phyloP scores from a whole-genome alignment of 345 rosid genomes.

The Rhodamnia rubescens region DNA sequence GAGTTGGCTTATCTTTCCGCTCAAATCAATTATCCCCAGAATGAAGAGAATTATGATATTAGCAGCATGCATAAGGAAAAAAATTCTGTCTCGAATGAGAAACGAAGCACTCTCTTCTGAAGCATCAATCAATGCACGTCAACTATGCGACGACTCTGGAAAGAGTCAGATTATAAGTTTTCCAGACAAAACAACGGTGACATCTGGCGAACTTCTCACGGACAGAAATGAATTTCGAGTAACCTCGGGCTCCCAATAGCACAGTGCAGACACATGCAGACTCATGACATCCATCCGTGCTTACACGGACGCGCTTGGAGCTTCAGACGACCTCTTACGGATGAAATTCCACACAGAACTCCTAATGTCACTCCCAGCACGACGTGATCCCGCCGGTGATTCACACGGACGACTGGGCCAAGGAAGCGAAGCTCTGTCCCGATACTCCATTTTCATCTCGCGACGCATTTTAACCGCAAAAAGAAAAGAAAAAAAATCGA shows the following conservation, averaged over 20 bases:
- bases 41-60: not conserved
- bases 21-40: not conserved
- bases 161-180: not conserved
- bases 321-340: not conserved
- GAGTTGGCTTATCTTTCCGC: not conserved
- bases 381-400: not conserved
- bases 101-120: not conserved
- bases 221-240: not conserved
- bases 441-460: not conserved
- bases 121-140: not conserved
- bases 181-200: not conserved
- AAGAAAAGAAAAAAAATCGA: rapidly evolving
- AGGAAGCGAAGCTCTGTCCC: not conserved
- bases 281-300: not conserved
- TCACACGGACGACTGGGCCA: not conserved
- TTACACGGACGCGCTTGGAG: not conserved
- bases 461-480: not conserved
- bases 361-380: not conserved
- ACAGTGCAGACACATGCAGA: not conserved
- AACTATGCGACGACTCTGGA: not conserved
- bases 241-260: not conserved
- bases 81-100: not conserved
- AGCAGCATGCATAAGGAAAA: not conserved
- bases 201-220: not conserved
- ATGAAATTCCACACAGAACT: not conserved